These are phyloP conservation scores for Miscanthus sacchariflorus DNA, from an alignment of 202 grass and related monocot genomes.

Conservation along the genomic window DNA sequence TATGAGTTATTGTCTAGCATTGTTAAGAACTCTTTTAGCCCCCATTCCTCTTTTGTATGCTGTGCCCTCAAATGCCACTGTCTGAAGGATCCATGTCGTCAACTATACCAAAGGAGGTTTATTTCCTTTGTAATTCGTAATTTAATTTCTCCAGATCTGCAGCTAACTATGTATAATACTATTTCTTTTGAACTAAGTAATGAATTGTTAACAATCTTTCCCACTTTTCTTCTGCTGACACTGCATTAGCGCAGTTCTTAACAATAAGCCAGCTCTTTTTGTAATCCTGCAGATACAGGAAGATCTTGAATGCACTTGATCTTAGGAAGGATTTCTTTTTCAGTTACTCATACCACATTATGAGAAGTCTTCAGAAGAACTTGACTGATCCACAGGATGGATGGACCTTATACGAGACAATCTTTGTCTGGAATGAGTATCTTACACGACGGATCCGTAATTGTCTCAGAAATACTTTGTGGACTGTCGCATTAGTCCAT, in stretches of 20 bases:
- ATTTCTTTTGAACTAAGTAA: background rate
- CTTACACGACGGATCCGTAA: conserved; percentile 63
- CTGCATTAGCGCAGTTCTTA: conserved; percentile 22
- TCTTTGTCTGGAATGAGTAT: conserved; percentile 93
- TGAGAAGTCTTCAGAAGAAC: conserved; percentile 94
- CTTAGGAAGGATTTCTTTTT: conserved; percentile 98
- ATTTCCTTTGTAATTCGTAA: background rate
- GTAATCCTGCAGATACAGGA: conserved; percentile 80
- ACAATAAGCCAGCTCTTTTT: conserved; percentile 19
- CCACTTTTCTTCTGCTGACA: background rate
- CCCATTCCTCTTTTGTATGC: background rate
- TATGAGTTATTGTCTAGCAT: background rate
- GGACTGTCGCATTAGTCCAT: conserved; percentile 82
- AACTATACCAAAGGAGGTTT: background rate
- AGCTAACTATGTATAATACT: background rate
- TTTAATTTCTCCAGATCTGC: conserved; percentile 10
- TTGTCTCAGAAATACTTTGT: conserved; percentile 62
- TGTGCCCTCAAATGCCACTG: conserved; percentile 24
- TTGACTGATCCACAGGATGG: conserved; percentile 62
- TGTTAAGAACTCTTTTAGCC: conserved; percentile 20
- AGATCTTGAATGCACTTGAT: conserved; percentile 80
- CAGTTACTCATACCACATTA: conserved; percentile 87
- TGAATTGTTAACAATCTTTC: background rate
- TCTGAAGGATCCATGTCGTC: background rate
- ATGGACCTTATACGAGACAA: conserved; percentile 74